Percentiles rank a stretch among this genome's conserved stretches.
Conservation (phyloP, 2,329 filamentous ascomycete genomes). For the Ilyonectria mors-panacis region DNA sequence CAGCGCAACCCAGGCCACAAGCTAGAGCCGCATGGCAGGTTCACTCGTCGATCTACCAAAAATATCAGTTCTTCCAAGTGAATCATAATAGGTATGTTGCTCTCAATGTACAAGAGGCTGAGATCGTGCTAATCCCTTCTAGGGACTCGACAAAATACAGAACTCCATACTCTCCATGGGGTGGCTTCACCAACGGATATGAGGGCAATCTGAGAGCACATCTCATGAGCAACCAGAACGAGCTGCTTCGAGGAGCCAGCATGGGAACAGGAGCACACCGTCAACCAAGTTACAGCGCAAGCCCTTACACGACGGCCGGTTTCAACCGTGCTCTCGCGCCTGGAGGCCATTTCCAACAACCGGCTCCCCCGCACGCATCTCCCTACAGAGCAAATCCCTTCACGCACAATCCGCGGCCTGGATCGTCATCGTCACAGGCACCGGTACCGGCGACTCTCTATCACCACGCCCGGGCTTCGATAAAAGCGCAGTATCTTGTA, state of each 20-base stretch:
- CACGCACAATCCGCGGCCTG: conserved; percentile 22
- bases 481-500: conserved; percentile 41
- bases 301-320: not conserved
- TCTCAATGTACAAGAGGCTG: not conserved
- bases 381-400: conserved; percentile 17
- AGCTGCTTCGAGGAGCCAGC: conserved; percentile 48
- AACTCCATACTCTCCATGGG: conserved; percentile 70
- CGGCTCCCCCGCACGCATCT: conserved; percentile 7
- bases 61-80: conserved; percentile 72
- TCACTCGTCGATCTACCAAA: conserved; percentile 62
- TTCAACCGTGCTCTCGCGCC: not conserved
- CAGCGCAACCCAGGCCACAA: conserved; percentile 38
- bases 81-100: conserved; percentile 69
- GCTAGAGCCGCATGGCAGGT: conserved; percentile 53
- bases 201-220: conserved; percentile 67
- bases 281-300: conserved; percentile 5
- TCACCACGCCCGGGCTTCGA: conserved; percentile 31
- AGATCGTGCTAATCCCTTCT: conserved; percentile 36
- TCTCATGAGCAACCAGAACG: conserved; percentile 54
- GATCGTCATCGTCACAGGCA: conserved; percentile 12
- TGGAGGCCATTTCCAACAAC: not conserved
- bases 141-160: conserved; percentile 71
- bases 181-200: conserved; percentile 74
- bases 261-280: conserved; percentile 24
- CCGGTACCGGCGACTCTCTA: not conserved